A percentile compares a stretch with the other conserved stretches of the same genome.
Evolutionary conservation across 1,284 basidiomycete species (phyloP).

Genomic region (Puccinia novopanici): DNA sequence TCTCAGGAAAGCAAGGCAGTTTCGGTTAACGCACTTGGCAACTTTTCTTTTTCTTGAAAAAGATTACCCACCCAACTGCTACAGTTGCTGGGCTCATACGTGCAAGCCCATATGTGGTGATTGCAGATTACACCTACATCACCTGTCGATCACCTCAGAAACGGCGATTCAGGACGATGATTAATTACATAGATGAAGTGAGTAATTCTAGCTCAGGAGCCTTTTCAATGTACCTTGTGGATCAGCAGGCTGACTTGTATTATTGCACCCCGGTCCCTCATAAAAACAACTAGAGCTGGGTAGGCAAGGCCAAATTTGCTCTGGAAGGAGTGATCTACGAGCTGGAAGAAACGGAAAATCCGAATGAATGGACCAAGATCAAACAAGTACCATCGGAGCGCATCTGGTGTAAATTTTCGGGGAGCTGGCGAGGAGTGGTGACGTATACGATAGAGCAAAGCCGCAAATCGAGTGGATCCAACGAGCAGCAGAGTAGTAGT

Average conservation of each 20-base stretch:
- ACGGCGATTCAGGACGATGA: slow-evolving; percentile 71
- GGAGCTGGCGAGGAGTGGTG: slow-evolving; percentile 81
- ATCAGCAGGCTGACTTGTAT: too few relatives aligned
- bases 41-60: slow-evolving; percentile 55
- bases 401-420: slow-evolving; percentile 79
- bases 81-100: slow-evolving; percentile 87
- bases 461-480: slow-evolving; percentile 48
- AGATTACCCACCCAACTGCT: slow-evolving; percentile 85
- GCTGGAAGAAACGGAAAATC: slow-evolving; percentile 65
- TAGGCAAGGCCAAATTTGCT: slow-evolving; percentile 81
- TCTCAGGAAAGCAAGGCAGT: background rate
- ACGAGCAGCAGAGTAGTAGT: too few relatives aligned
- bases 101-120: slow-evolving; percentile 84
- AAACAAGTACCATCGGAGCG: slow-evolving; percentile 83
- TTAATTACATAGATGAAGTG: slow-evolving; percentile 96
- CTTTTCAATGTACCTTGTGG: too few relatives aligned
- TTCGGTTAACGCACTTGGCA: too few relatives aligned
- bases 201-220: slow-evolving; percentile 55
- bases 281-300: slow-evolving; percentile 71
- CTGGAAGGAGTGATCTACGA: slow-evolving; percentile 86
- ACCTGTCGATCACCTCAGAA: slow-evolving; percentile 71
- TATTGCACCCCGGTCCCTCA: background rate
- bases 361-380: slow-evolving; percentile 72
- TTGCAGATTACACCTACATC: slow-evolving; percentile 76
- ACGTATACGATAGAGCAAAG: slow-evolving; percentile 66